Conservation (phyloP, 768 basidiomycete genomes). For the Pleurotus salmoneostramineus region DNA sequence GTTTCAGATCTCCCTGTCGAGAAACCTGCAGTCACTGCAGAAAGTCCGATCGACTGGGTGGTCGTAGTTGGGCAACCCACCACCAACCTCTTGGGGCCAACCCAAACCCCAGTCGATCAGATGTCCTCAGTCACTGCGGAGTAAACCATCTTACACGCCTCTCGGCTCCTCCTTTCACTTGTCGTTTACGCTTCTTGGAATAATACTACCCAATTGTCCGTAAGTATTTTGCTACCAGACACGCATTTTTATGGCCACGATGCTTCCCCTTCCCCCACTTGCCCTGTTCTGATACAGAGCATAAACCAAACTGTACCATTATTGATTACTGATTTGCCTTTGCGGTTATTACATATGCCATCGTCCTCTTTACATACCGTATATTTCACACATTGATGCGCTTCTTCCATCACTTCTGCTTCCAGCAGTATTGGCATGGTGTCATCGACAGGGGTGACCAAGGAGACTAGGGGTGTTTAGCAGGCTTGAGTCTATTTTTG, state of each 20-base stretch:
- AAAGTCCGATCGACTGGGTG: no score
- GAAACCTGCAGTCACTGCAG: conserved; percentile 6
- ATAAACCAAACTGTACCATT: background rate
- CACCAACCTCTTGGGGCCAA: no score
- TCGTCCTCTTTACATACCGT: background rate
- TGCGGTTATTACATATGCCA: background rate
- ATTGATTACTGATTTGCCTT: background rate
- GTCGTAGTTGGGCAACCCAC: no score
- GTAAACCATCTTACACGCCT: background rate
- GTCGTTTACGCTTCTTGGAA: background rate
- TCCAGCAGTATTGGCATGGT: no score
- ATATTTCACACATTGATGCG: background rate
- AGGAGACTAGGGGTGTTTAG: no score
- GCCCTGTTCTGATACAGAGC: background rate
- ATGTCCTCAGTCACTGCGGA: conserved; percentile 8
- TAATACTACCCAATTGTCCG: background rate
- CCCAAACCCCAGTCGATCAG: no score
- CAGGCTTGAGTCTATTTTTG: no score
- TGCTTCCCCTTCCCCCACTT: no score
- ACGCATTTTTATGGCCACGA: background rate
- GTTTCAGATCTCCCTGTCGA: background rate
- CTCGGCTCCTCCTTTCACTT: background rate
- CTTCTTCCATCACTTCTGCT: no score
- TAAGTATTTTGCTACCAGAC: background rate
- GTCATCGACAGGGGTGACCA: no score